Evolutionary conservation across 306 rosid genomes (phyloP), one percentile per base, ranked within the genome.

Genomic region (Prunus mongolica): DNA sequence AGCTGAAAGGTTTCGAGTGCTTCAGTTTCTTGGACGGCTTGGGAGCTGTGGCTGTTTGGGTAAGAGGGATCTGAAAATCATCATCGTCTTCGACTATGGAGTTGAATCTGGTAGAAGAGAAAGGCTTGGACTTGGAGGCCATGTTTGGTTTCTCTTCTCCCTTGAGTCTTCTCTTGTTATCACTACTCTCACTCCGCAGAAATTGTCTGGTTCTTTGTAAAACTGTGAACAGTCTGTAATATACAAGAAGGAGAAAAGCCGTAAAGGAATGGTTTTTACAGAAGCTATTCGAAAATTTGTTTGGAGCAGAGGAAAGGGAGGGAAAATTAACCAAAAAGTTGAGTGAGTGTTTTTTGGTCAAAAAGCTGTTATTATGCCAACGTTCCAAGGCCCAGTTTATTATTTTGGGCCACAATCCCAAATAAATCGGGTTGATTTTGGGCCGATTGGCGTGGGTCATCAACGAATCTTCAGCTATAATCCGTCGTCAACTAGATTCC

Each of bases 21-120:
- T 74, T 82, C 2, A 74, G 77, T 27, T 54, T 69, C 7, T 16
- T 54, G 76, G 38, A 41, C 45, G 72, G 55, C 25, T 62, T 73
- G 70, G 71, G 70, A 30, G 80, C 67, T 19, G 76, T 25, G 41
- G 63, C 18, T 22, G 86, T 70, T 65, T 89, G 94, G 62, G 91
- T 81, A n/a, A 87, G 88, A 64, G 96, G 87, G 74, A 88, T 30
- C 74, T 86, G 87, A 49, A 86, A 80, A 63, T 88, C 91, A 22
- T 87, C 87, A 80, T 74, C 83, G 63, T 84, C 82, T 67, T 71
- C 82, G 49, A 20, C 72, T 52, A 20, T 55, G 27, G 77, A 65
- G 62, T 63, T 69, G 65, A 71, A 45, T 15, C 28, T 67, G 51
- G 44, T 45, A 11, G 54, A 20, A 22, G 50, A 13, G 64, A 45